Evolutionary conservation across 108 stramenopile species (phyloP), one percentile per base, ranked within the genome.

Genomic region (Nitzschia sp.): DNA sequence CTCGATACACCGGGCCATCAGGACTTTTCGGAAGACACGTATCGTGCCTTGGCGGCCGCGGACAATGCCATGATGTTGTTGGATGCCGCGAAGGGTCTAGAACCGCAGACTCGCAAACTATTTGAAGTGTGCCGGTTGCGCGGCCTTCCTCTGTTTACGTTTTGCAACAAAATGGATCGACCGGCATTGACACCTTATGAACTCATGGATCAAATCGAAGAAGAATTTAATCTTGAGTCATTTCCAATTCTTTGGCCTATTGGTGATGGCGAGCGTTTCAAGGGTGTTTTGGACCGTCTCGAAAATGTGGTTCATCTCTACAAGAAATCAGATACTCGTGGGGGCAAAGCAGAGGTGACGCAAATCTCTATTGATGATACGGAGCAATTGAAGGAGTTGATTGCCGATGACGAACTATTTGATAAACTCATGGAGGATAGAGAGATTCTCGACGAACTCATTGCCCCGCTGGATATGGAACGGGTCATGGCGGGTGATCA

Each of bases 1-100:
- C 62, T 90, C 26, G 96, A 97, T 58, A 97, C 96, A 23, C 96
- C 96, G 0, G 96, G 96, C 35, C 96, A 96, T 79, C 84, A 94
- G 22, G 59, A 97, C 66, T 97, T 97, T 73, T 83, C 81, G 23
- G 97, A 97, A 73, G 97, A 97, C 68, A 97, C 97, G 11, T 97
- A 97, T 32, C 86, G 97, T 6, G 95, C 97, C 1, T 77, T 97
- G 25, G 89, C 93, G 11, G 97, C 97, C 3, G 97, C 97, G 4
- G 97, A 97, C 73, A 97, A 97, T 76, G 92, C 93, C 4, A 85
- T 98, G 45, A 98, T 98, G 97, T 77, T 98, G 25, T 80, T 98
- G 48, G 97, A 98, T 70, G 96, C 85, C 9, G 96, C 95, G 44
- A 98, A 98, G 70, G 97, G 97, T 15, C 68, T 98, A 32, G 97